A percentile compares a stretch with the other conserved stretches of the same genome.
Conservation (phyloP, 2,329 filamentous ascomycete genomes). For the Stemphylium beticola region DNA sequence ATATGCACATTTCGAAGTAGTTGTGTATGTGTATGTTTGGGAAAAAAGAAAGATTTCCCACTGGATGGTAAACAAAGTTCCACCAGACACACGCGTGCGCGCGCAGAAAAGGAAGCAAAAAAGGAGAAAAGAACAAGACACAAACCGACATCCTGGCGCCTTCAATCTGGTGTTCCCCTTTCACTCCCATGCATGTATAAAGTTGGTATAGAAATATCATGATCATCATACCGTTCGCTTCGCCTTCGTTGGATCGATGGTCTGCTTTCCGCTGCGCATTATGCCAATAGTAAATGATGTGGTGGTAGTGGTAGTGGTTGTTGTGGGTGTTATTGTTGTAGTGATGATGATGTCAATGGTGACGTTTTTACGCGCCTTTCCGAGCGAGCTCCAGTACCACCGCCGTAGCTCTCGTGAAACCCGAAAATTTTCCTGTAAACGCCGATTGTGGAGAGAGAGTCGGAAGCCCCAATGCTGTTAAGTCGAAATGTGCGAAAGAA, state of each 20-base stretch:
- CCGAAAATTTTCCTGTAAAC: conserved; percentile 13
- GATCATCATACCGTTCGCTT: conserved; percentile 15
- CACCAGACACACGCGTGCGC: not conserved
- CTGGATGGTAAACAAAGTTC: not conserved
- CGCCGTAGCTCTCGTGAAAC: conserved; percentile 13
- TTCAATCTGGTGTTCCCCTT: conserved; percentile 5
- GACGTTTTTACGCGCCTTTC: not conserved
- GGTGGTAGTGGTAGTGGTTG: not conserved
- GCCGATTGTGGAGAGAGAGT: conserved; percentile 9
- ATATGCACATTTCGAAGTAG: conserved; percentile 26
- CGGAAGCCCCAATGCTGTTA: conserved; percentile 16
- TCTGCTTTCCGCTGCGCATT: conserved; percentile 10
- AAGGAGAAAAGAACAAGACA: conserved; percentile 10
- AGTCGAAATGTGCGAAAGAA: conserved; percentile 15
- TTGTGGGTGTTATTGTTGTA: conserved; percentile 2
- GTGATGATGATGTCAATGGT: not conserved
- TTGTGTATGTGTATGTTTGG: not conserved
- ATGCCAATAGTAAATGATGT: conserved; percentile 15
- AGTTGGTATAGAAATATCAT: conserved; percentile 15
- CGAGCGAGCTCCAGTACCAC: not conserved
- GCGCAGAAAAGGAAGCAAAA: conserved; percentile 2
- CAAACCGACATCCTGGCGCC: conserved; percentile 15
- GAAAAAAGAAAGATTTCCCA: conserved; percentile 1
- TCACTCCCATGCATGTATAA: conserved; percentile 11
- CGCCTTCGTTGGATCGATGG: conserved; percentile 4